Percentiles rank a stretch among this genome's conserved stretches.
phyloP scores from a whole-genome alignment of 352 stramenopile genomes.

The Phytophthora vignae region DNA sequence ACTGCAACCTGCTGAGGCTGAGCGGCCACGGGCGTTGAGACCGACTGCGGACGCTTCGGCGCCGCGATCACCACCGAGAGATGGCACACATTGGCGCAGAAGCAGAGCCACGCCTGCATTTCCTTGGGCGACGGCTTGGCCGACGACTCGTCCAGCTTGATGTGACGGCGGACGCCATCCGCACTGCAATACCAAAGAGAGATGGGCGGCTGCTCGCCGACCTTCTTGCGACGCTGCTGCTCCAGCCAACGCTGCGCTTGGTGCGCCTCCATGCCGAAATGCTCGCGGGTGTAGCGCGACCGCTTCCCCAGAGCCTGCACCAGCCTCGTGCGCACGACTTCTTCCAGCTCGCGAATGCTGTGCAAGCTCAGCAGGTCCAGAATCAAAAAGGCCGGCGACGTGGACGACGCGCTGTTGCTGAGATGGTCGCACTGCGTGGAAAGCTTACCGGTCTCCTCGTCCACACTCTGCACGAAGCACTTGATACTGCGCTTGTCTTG shows the following conservation, averaged over 20 bases:
- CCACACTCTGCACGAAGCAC: slow-evolving; percentile 53
- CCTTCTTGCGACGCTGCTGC: slow-evolving; percentile 35
- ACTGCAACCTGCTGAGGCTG: slow-evolving; percentile 14
- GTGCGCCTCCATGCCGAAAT: slow-evolving; percentile 43
- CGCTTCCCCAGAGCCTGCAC: slow-evolving; percentile 35
- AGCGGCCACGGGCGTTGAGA: slow-evolving; percentile 4
- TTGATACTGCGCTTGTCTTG: slow-evolving; percentile 76
- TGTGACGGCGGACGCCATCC: slow-evolving; percentile 34
- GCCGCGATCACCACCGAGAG: slow-evolving; percentile 48
- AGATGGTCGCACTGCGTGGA: slow-evolving; percentile 14
- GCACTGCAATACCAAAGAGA: slow-evolving; percentile 53
- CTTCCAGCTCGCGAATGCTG: slow-evolving; percentile 52
- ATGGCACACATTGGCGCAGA: slow-evolving; percentile 73
- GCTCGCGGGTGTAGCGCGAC: slow-evolving; percentile 41
- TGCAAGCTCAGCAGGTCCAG: slow-evolving; percentile 57
- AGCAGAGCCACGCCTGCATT: slow-evolving; percentile 64
- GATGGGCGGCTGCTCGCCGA: slow-evolving; percentile 34
- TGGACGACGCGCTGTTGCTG: slow-evolving; percentile 20
- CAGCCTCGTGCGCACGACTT: slow-evolving; percentile 46
- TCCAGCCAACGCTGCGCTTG: slow-evolving; percentile 43
- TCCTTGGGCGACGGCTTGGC: slow-evolving; percentile 26
- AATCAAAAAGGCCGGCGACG: slow-evolving; percentile 40
- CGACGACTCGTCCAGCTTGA: slow-evolving; percentile 24
- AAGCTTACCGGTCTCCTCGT: slow-evolving; percentile 7
- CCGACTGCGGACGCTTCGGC: slow-evolving; percentile 9